Conservation (phyloP, 805 yeast genomes). For the Lachancea fermentati region DNA sequence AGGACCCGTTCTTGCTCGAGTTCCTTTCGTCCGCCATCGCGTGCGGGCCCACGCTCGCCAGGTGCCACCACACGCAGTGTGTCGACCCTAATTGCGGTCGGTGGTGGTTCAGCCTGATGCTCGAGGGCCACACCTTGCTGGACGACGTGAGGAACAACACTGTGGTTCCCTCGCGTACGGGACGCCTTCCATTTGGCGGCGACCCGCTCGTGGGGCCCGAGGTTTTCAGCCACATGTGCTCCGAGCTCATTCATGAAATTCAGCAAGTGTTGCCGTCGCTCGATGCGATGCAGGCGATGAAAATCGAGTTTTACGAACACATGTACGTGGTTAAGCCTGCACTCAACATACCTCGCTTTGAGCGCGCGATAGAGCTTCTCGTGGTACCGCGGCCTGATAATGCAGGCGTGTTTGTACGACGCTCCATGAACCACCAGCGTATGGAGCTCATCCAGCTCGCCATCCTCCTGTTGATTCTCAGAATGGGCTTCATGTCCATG, state of each 20-base stretch:
- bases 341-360: conserved; percentile 27
- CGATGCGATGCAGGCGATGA: conserved; percentile 21
- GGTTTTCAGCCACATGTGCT: background rate
- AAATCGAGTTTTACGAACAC: conserved; percentile 25
- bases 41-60: conserved; percentile 9
- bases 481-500: conserved; percentile 8
- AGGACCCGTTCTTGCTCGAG: conserved; percentile 10
- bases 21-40: conserved; percentile 6
- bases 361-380: conserved; percentile 20
- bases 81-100: conserved; percentile 1
- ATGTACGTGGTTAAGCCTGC: conserved; percentile 28
- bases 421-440: background rate
- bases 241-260: background rate
- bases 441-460: conserved; percentile 1
- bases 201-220: background rate
- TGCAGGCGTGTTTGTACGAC: conserved; percentile 3
- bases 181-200: background rate
- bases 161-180: background rate
- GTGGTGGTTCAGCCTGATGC: conserved; percentile 8
- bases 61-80: background rate
- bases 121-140: conserved; percentile 3
- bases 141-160: background rate
- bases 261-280: conserved; percentile 26
- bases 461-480: conserved; percentile 3
- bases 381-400: conserved; percentile 15